Evolutionary conservation across 495 filamentous ascomycete species (phyloP).

Genomic region (Pyronema omphalodes): DNA sequence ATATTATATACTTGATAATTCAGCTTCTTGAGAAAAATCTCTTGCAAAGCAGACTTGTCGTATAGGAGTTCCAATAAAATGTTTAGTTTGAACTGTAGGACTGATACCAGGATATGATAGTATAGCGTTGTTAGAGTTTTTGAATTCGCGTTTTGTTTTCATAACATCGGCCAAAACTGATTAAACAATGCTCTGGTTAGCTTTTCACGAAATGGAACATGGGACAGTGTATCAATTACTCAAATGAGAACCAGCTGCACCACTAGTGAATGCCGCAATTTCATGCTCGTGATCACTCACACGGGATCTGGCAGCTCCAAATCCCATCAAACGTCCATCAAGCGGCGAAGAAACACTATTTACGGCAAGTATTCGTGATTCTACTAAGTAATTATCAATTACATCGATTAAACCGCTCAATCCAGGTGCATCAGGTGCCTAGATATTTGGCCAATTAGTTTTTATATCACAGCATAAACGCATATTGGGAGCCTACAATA

Average conservation of each 20-base stretch:
- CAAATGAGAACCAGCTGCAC: slow-evolving; percentile 9
- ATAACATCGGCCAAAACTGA: slow-evolving; percentile 1
- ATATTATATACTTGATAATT: no score
- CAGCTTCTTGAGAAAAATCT: background rate
- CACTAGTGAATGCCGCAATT: slow-evolving; percentile 7
- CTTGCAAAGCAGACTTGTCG: background rate
- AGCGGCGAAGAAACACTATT: slow-evolving; percentile 4
- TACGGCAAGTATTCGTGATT: slow-evolving; percentile 14
- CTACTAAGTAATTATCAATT: slow-evolving; percentile 12
- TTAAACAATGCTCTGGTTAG: background rate
- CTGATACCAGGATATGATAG: background rate
- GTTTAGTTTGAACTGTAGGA: background rate
- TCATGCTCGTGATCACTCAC: background rate
- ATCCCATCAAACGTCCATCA: slow-evolving; percentile 10
- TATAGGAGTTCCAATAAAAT: background rate
- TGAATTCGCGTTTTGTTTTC: background rate
- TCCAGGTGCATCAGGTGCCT: slow-evolving; percentile 14
- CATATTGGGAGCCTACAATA: no score
- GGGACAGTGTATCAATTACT: background rate
- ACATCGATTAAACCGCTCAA: slow-evolving; percentile 14
- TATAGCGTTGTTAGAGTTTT: background rate
- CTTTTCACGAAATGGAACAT: background rate
- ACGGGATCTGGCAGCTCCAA: slow-evolving; percentile 8
- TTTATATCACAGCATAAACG: background rate
- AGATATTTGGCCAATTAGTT: background rate